A percentile compares a stretch with the other conserved stretches of the same genome.
Evolutionary conservation across 2,329 filamentous ascomycete species (phyloP).

Genomic region (Colletotrichum viniferum): DNA sequence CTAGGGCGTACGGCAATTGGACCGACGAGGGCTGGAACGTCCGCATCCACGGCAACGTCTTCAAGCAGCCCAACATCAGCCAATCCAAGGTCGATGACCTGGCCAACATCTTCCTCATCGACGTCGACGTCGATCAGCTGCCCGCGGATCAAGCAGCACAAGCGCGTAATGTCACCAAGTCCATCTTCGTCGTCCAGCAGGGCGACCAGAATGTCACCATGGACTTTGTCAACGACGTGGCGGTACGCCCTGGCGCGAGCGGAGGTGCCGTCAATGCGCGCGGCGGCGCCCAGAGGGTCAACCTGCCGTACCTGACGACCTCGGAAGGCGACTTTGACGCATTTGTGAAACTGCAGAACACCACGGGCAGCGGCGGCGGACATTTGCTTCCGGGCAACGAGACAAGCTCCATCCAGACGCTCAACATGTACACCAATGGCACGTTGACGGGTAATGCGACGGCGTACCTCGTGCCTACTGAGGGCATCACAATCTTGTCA

Average conservation of each 20-base stretch:
- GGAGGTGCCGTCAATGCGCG: slow-evolving; percentile 57
- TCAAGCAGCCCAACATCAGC: slow-evolving; percentile 74
- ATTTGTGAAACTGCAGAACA: slow-evolving; percentile 68
- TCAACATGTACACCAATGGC: slow-evolving; percentile 71
- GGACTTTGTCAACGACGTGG: slow-evolving; percentile 53
- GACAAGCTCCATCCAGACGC: slow-evolving; percentile 67
- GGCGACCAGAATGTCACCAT: slow-evolving; percentile 66
- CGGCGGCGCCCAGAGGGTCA: slow-evolving; percentile 67
- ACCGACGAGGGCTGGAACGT: slow-evolving; percentile 79
- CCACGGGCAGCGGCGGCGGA: slow-evolving; percentile 51
- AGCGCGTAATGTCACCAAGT: slow-evolving; percentile 74
- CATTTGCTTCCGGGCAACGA: slow-evolving; percentile 66
- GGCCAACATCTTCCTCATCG: slow-evolving; percentile 73
- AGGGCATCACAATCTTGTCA: slow-evolving; percentile 73
- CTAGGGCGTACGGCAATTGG: slow-evolving; percentile 74
- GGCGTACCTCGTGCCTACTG: slow-evolving; percentile 74
- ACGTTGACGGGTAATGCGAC: slow-evolving; percentile 74
- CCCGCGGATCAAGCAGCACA: slow-evolving; percentile 64
- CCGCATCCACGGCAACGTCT: slow-evolving; percentile 80
- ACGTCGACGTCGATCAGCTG: slow-evolving; percentile 64
- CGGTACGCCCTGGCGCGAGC: slow-evolving; percentile 55
- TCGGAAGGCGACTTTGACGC: slow-evolving; percentile 73
- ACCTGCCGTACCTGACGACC: slow-evolving; percentile 70
- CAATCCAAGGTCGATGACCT: slow-evolving; percentile 69
- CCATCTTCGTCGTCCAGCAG: slow-evolving; percentile 80